These are phyloP conservation scores for Trichothecium roseum DNA, from an alignment of 2,329 filamentous ascomycete genomes.

Conservation along the genomic window DNA sequence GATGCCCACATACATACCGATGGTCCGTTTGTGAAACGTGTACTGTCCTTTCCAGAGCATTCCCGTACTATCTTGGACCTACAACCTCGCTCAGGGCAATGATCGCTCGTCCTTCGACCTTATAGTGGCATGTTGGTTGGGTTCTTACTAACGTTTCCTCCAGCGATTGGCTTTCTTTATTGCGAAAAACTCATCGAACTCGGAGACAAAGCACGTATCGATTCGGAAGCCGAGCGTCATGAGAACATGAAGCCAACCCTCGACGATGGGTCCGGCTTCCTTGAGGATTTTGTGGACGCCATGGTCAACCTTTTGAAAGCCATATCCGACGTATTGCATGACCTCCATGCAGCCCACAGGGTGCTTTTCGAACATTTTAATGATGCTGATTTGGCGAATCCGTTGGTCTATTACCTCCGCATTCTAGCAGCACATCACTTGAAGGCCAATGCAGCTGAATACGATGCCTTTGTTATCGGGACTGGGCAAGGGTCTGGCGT, in stretches of 20 bases:
- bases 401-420: constrained; percentile 77
- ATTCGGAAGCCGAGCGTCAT: constrained; percentile 63
- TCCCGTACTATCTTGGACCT: too few species aligned
- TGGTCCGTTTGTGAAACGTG: not conserved
- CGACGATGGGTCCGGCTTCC: constrained; percentile 54
- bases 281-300: constrained; percentile 75
- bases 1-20: not conserved
- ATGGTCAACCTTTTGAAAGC: constrained; percentile 58
- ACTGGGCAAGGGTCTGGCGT: constrained; percentile 33
- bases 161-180: constrained; percentile 87
- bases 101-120: too few species aligned
- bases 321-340: constrained; percentile 47
- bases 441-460: constrained; percentile 60
- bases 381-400: constrained; percentile 52
- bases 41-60: too few species aligned
- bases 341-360: constrained; percentile 43
- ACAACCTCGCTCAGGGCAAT: not conserved
- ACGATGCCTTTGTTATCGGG: constrained; percentile 60
- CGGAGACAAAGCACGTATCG: constrained; percentile 53
- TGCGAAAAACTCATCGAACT: constrained; percentile 73
- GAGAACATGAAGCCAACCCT: constrained; percentile 62
- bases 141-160: constrained; percentile 3
- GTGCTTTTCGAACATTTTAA: constrained; percentile 64
- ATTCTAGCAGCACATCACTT: constrained; percentile 79
- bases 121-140: too few species aligned